These are phyloP conservation scores for Lentinula edodes DNA, from an alignment of 768 basidiomycete genomes.

Conservation along the genomic window DNA sequence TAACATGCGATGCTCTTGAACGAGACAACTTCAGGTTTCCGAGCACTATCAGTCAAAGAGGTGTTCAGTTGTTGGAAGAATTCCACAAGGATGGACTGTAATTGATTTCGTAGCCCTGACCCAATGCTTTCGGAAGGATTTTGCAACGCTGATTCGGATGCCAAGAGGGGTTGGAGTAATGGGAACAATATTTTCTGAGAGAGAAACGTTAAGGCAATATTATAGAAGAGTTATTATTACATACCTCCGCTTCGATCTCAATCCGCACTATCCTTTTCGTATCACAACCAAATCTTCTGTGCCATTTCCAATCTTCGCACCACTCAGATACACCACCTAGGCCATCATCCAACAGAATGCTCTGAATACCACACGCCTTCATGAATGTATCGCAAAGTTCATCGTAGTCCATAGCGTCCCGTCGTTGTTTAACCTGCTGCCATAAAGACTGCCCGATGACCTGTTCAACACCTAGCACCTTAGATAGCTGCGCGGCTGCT, in stretches of 20 bases:
- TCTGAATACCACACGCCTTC: slow-evolving; percentile 52
- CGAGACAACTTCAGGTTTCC: slow-evolving; percentile 46
- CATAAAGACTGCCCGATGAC: slow-evolving; percentile 33
- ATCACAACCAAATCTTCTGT: slow-evolving; percentile 50
- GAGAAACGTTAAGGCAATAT: neutral
- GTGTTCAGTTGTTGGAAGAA: slow-evolving; percentile 1
- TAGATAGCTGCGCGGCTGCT: slow-evolving; percentile 49
- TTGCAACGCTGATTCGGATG: neutral
- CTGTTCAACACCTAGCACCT: slow-evolving; percentile 39
- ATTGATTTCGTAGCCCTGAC: neutral
- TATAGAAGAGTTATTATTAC: slow-evolving; percentile 9
- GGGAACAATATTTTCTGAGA: neutral
- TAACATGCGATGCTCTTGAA: slow-evolving; percentile 81
- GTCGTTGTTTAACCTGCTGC: slow-evolving; percentile 50
- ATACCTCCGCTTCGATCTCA: slow-evolving; percentile 69
- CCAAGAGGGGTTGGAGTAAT: neutral
- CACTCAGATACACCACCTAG: slow-evolving; percentile 42
- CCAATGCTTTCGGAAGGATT: too few relatives aligned
- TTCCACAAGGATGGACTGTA: neutral
- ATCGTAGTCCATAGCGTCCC: slow-evolving; percentile 41
- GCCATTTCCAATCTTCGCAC: slow-evolving; percentile 53
- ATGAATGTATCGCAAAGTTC: slow-evolving; percentile 56
- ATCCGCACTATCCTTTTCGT: slow-evolving; percentile 63
- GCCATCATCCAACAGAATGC: slow-evolving; percentile 72
- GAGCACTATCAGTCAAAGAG: slow-evolving; percentile 37